Evolutionary conservation across 768 basidiomycete species (phyloP), one percentile per base, ranked within the genome.

Genomic region (Thelephora ganbajun): DNA sequence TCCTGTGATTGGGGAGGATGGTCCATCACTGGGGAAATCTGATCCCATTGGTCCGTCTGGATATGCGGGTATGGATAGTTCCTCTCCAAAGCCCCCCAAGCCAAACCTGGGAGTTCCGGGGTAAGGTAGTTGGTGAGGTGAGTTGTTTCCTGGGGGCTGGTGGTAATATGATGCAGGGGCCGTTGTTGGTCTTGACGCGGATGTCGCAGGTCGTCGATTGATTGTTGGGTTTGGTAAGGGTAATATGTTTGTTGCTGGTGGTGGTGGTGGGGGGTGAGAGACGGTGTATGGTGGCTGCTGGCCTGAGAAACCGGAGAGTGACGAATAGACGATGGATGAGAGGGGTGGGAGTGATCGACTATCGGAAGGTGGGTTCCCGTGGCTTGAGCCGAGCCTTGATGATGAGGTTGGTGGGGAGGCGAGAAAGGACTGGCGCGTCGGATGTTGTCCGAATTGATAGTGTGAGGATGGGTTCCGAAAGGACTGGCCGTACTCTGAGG

Each of bases 311-410:
- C 56, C 35, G 54, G 56, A 26, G 77, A 80, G 68, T 62, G 79
- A 69, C 60, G 77, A 69, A 80, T 80, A 71, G 81, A 85, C 72
- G 79, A 84, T 71, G 65, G 77, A 69, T 68, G 78, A 61, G 80
- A 83, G 76, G 48, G 80, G 79, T 53, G 80, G 80, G 77, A 83
- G 79, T 43, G 75, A 69, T 69, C 68, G 66, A 61, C 65, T 59
- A 58, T 63, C 59, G 57, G 54, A 35, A 48, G 65, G 50, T 62
- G 75, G 71, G 58, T 75, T 68, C 63, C 69, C 71, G 63, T 55
- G 54, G 63, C 68, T 65, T 58, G 70, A 70, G 66, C 70, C 66
- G 58, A 68, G 66, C 58, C 68, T 65, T 61, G 62, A 56, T 43
- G 48, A 67, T 63, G 68, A 59, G 68, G 69, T 37, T 57, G 67